Percentiles rank a stretch among this genome's conserved stretches.
Conservation (phyloP, 192 early-diverging fungal species). For the Coemansia pectinata region DNA sequence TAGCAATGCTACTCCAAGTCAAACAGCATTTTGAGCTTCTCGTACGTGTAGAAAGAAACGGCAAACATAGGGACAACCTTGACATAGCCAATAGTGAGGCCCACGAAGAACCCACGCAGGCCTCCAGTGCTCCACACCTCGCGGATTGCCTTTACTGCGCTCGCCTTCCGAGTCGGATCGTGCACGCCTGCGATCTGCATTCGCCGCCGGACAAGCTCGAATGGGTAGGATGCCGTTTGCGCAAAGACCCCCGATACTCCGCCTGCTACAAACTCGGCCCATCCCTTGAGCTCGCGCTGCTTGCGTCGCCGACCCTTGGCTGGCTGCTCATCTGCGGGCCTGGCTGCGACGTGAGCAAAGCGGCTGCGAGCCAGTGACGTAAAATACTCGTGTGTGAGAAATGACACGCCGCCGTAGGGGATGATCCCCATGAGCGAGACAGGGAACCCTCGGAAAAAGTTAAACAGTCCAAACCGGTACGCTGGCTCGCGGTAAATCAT, state of each 20-base stretch:
- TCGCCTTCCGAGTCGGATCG: conserved; percentile 55
- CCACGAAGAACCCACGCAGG: conserved; percentile 89
- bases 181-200: conserved; percentile 79
- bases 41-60: conserved; percentile 85
- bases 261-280: conserved; percentile 79
- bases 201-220: conserved; percentile 85
- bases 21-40: conserved; percentile 53
- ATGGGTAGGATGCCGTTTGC: conserved; percentile 87
- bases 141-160: conserved; percentile 61
- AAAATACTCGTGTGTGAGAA: conserved; percentile 82
- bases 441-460: conserved; percentile 95
- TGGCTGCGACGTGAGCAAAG: conserved; percentile 44
- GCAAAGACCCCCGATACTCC: conserved; percentile 81
- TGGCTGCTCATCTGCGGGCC: conserved; percentile 8
- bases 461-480: conserved; percentile 56
- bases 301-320: conserved; percentile 39
- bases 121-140: conserved; percentile 70
- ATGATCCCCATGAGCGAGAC: conserved; percentile 90
- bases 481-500: conserved; percentile 81
- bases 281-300: conserved; percentile 63
- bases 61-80: conserved; percentile 95
- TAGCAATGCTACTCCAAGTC: conserved; percentile 31
- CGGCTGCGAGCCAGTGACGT: conserved; percentile 61
- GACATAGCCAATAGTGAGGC: conserved; percentile 95
- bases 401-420: conserved; percentile 95